Evolutionary conservation across 345 rosid species (phyloP).

Genomic region (Luvunga scandens): DNA sequence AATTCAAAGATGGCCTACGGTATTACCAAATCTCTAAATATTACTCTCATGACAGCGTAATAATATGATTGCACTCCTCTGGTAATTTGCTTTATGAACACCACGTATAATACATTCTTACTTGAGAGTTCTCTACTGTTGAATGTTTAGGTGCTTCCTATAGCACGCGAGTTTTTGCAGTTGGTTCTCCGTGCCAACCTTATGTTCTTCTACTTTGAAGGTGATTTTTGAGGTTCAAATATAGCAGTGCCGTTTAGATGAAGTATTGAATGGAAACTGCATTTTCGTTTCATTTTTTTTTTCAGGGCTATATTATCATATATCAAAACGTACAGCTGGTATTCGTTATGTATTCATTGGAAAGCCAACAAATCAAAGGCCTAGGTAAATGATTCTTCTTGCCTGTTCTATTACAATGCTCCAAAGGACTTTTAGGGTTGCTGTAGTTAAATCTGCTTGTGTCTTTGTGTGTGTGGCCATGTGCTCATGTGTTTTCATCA

Average conservation of each 20-base stretch:
- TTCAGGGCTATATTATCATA: slow-evolving; percentile 85
- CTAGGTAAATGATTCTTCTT: slow-evolving; percentile 49
- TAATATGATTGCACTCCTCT: background rate
- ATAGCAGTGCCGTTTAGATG: background rate
- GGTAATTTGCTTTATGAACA: background rate
- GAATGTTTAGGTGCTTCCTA: slow-evolving; percentile 62
- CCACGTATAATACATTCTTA: background rate
- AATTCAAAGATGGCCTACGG: slow-evolving; percentile 79
- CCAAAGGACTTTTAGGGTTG: background rate
- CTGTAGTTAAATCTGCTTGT: background rate
- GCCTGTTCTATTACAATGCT: background rate
- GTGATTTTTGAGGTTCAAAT: slow-evolving; percentile 38
- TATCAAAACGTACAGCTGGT: slow-evolving; percentile 85
- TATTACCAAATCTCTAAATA: slow-evolving; percentile 23
- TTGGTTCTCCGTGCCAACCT: slow-evolving; percentile 78
- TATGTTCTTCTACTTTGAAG: slow-evolving; percentile 99
- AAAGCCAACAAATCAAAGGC: slow-evolving; percentile 89
- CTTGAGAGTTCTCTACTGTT: slow-evolving; percentile 3
- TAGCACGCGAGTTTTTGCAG: slow-evolving; percentile 78
- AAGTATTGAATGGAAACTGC: slow-evolving; percentile 2
- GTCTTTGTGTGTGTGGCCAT: background rate
- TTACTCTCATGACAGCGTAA: background rate
- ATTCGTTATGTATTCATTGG: slow-evolving; percentile 87
- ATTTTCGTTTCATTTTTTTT: slow-evolving; percentile 1
- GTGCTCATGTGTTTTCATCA: background rate